Conservation (phyloP, 768 basidiomycete species). For the Mycena venus region DNA sequence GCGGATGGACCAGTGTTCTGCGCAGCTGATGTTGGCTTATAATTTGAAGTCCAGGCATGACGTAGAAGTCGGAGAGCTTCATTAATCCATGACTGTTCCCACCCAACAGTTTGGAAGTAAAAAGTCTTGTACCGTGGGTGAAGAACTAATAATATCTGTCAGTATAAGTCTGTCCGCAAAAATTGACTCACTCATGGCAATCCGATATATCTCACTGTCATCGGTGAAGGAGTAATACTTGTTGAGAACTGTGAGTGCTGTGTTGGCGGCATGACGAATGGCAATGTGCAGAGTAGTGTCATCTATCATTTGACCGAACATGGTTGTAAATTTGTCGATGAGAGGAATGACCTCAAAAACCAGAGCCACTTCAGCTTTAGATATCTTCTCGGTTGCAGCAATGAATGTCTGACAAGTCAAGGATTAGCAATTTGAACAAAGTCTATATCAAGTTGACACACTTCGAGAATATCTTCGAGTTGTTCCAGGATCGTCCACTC, state of each 20-base stretch:
- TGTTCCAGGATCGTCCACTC: conserved; percentile 15
- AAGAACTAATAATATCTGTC: background rate
- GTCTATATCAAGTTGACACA: background rate
- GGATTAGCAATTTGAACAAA: conserved; percentile 4
- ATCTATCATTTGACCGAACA: too few relatives aligned
- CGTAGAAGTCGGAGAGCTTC: too few relatives aligned
- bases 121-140: too few relatives aligned
- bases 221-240: conserved; percentile 13
- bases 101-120: too few relatives aligned
- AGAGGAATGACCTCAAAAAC: conserved; percentile 11
- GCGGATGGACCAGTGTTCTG: too few relatives aligned
- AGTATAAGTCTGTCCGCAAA: background rate
- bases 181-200: conserved; percentile 5
- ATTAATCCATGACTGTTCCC: too few relatives aligned
- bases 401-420: conserved; percentile 6
- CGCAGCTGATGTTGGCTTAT: too few relatives aligned
- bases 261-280: too few relatives aligned
- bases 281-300: too few relatives aligned
- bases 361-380: conserved; percentile 8
- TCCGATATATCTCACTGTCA: conserved; percentile 12
- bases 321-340: conserved; percentile 14
- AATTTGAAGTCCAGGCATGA: too few relatives aligned
- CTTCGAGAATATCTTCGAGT: background rate
- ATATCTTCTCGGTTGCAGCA: conserved; percentile 6
- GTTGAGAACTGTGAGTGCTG: conserved; percentile 6